Base-by-base conservation (phyloP, 768 basidiomycete genomes). In the Psilocybe tampanensis region DNA sequence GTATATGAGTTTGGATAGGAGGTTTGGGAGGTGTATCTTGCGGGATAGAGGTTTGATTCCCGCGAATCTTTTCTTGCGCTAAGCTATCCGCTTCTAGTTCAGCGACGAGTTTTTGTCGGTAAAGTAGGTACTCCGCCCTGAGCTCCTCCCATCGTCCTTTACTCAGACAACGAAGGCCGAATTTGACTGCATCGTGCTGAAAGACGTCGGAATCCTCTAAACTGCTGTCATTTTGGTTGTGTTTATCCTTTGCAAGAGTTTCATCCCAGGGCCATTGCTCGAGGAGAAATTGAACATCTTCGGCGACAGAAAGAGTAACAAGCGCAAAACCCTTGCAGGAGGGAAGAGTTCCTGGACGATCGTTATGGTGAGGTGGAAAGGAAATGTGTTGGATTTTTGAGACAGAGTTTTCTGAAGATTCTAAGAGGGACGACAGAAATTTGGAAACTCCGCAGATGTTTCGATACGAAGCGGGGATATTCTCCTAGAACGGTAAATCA, bases 301-400 rank as follows among this genome's bases (percentile, higher is more conserved):
- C 68, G 1, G 66, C 33, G 4, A 70, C 55, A 2, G 74, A 68
- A 43, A 93, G 73, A 0, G 84, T 84, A 52, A 93, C 73, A 24
- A 94, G 80, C 0, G 90, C 89, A 59, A 92, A 93, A 1, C 89
- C 88, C 74, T 88, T 92, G 69, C 81, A 87, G 52, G 79, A 81
- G 2, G 87, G 83, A 13, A 71, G 61, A 22, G 80, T 77, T 2
- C 72, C 82, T 13, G 82, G 79, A 50, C 76, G 76, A 66, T 90
- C 89, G 47, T 81, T 78, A 66, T 86, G 81, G 62, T 92, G 88
- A 0, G 82, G 75, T 12, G 86, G 88, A 23, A 90, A 76, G 1
- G 70, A 59, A 41, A 94, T 74, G 34, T 67, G 60, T 65, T 92
- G 86, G 4, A 92, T 65, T 19, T 68, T 70, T 19, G 66, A 42